These are phyloP conservation scores for Fragaria ananassa DNA, from an alignment of 306 rosid species.

Conservation along the genomic window DNA sequence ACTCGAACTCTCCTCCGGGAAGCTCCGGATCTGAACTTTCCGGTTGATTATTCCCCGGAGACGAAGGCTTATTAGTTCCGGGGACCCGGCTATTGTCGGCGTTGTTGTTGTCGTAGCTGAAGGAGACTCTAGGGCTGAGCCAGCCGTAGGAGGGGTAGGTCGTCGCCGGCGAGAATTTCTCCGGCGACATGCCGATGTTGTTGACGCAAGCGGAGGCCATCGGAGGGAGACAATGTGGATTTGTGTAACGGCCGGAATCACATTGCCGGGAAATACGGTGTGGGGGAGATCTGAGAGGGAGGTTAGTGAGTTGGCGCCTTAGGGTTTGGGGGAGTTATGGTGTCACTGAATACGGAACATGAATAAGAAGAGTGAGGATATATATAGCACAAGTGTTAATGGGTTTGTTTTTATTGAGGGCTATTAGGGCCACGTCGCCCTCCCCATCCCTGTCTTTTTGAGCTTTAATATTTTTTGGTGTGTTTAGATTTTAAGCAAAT, in stretches of 20 bases:
- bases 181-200: constrained; percentile 68
- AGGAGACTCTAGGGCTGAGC: constrained; percentile 56
- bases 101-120: constrained; percentile 38
- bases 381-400: constrained; percentile 4
- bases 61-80: constrained; percentile 14
- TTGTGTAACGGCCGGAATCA: not conserved
- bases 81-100: constrained; percentile 13
- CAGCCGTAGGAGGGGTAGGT: constrained; percentile 58
- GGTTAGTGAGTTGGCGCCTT: constrained; percentile 18
- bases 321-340: constrained; percentile 12
- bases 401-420: not conserved
- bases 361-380: not conserved
- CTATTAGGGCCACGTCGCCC: constrained; percentile 1
- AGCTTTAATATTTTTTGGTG: not conserved
- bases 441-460: not conserved
- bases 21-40: constrained; percentile 53
- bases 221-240: not conserved
- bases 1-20: constrained; percentile 63
- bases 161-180: constrained; percentile 48
- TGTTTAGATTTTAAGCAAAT: too few species aligned
- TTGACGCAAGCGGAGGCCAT: constrained; percentile 98
- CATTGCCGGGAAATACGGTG: constrained; percentile 11
- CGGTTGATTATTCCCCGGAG: not conserved
- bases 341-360: constrained; percentile 17
- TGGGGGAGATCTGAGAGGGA: constrained; percentile 7